These are phyloP conservation scores for Ichthyophthirius multifiliis DNA, from an alignment of 169 alveolate genomes.

Conservation along the genomic window DNA sequence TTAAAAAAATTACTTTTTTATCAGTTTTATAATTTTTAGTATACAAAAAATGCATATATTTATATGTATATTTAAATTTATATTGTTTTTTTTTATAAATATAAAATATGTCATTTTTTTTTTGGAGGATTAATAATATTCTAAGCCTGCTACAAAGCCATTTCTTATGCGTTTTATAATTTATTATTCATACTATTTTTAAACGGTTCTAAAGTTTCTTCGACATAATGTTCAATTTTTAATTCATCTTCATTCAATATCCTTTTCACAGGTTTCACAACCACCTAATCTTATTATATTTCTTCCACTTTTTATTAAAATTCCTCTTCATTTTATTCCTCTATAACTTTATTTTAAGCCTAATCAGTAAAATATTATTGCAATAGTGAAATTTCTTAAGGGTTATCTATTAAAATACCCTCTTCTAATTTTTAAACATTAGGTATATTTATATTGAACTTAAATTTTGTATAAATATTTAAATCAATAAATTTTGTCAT, in stretches of 20 bases:
- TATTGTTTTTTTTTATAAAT: too few species aligned
- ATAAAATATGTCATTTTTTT: constrained; percentile 3
- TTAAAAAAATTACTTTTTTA: too few species aligned
- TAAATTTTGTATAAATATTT: not conserved
- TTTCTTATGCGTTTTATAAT: not conserved
- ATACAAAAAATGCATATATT: too few species aligned
- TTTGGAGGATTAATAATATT: constrained; percentile 6
- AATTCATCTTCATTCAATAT: not conserved
- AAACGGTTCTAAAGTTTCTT: not conserved
- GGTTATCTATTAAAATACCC: not conserved
- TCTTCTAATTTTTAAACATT: not conserved
- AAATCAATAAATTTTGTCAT: constrained; percentile 3
- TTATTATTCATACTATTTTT: not conserved
- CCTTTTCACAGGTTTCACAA: not conserved
- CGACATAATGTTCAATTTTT: not conserved
- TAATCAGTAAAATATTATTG: not conserved
- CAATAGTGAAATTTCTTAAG: not conserved
- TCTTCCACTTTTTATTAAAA: not conserved
- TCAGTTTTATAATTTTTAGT: too few species aligned
- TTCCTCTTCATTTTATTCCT: not conserved
- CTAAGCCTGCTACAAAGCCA: not conserved
- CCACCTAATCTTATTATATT: not conserved
- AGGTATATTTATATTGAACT: not conserved
- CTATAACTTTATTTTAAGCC: not conserved
- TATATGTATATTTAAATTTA: too few species aligned